Evolutionary conservation across 495 filamentous ascomycete genomes (phyloP), one percentile per base, ranked within the genome.

Genomic region (Friedmanniomyces simplex): DNA sequence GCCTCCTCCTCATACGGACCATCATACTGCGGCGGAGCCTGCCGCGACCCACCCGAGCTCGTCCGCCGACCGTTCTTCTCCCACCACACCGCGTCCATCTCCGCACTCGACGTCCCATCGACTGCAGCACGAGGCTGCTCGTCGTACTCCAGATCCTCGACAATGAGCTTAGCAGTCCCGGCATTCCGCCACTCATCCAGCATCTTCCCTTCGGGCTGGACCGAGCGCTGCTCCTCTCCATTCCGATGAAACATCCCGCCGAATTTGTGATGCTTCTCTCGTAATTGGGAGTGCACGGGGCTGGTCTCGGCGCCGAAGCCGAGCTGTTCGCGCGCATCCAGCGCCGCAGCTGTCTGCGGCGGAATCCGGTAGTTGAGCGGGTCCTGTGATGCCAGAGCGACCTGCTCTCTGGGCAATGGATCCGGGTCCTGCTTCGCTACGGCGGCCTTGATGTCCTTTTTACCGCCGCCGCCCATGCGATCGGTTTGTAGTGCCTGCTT

Each of bases 131-230:
- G 30, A 6, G 24, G 10, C 24, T 55, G 53, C 11, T 61, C 47
- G 18, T 71, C 69, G 20, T 67, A 45, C 24, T 67, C 63, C 16
- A 72, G 52, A 50, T 74, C 71, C 0, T 58, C 58, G 2, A 49
- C 57, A 11, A 45, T 13, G 0, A 74, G 60, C 0, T 50, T 46
- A 0, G 63, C 70, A 25, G 55, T 36, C 3, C 56, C 56, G 0
- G 64, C 71, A 7, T 47, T 45, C 52, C 60, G 64, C 70, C 70
- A 73, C 50, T 73, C 71, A 1, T 72, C 63, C 16, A 72, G 62
- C 52, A 64, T 59, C 24, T 58, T 28, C 14, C 61, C 41, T 20
- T 32, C n/a, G 30, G 59, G 34, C 43, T 67, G 52, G 48, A 65
- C 69, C 16, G 54, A 43, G 32, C 64, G 54, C 42, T 65, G 58